These are phyloP conservation scores for Vanrija pseudolonga DNA, from an alignment of 1,284 basidiomycete genomes.

Conservation along the genomic window DNA sequence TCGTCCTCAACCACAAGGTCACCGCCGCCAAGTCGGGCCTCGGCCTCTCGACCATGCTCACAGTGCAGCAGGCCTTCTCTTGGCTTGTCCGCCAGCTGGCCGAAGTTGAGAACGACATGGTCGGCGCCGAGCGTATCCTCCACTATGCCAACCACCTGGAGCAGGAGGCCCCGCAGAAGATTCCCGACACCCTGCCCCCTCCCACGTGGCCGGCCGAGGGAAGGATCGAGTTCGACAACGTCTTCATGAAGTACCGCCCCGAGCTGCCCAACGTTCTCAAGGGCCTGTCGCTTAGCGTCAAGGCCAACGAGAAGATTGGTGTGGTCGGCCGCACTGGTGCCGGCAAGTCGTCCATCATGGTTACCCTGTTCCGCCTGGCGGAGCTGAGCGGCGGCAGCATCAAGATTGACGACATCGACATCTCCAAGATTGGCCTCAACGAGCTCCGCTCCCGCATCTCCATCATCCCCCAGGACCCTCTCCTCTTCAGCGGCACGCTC, in stretches of 20 bases:
- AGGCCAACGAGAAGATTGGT: conserved; percentile 55
- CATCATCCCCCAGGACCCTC: conserved; percentile 82
- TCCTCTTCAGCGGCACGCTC: conserved; percentile 57
- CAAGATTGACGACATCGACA: conserved; percentile 51
- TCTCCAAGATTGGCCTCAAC: conserved; percentile 54
- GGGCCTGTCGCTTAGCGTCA: conserved; percentile 57
- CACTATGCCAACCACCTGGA: conserved; percentile 67
- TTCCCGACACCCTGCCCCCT: conserved; percentile 59
- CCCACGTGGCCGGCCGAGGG: conserved; percentile 61
- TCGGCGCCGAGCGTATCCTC: conserved; percentile 74
- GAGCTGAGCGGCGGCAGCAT: conserved; percentile 51
- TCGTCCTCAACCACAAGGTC: conserved; percentile 67
- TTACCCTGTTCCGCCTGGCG: conserved; percentile 53
- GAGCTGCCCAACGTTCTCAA: conserved; percentile 55
- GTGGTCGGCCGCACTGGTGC: conserved; percentile 54
- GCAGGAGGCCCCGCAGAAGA: conserved; percentile 71
- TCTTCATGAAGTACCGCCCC: conserved; percentile 52
- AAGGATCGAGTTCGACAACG: conserved; percentile 49
- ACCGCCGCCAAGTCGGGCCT: conserved; percentile 70
- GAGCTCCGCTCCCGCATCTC: conserved; percentile 52
- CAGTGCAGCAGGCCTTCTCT: conserved; percentile 57
- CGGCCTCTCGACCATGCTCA: conserved; percentile 54
- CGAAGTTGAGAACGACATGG: conserved; percentile 89
- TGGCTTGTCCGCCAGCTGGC: conserved; percentile 80
- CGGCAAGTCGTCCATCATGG: conserved; percentile 61